Base-by-base conservation (phyloP, 305 asterid genomes). In the Plantago coronopus region DNA sequence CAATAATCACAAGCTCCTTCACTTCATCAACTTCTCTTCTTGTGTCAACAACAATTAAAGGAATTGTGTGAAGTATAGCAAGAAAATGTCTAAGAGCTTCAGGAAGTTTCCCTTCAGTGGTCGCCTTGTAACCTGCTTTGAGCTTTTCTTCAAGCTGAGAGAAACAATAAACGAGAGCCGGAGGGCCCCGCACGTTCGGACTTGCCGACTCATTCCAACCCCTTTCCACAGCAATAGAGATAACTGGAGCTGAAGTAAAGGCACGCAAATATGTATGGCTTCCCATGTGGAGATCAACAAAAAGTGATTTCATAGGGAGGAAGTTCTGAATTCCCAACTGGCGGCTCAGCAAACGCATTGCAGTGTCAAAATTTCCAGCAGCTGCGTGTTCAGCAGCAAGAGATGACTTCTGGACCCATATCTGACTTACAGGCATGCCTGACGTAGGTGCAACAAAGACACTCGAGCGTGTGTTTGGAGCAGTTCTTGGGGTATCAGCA, bases 21-120 rank as follows among this genome's bases (percentile, higher is more conserved):
- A 91, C 90, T 69, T 91, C 93, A 66, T 91, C 98, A 56, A 91
- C 98, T 68, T 91, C 96, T 49, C 95, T 69, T 42, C 98, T 73
- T 8, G 95, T 78, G 48, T 91, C 98, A 16, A 91, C 98, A 46
- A 91, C 95, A 62, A 86, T 71, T 62, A 91, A 72, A 7, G 98
- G 98, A 53, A 88, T 76, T 1, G 91, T 84, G 62, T 82, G 89
- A 57, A 91, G 91, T 66, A 88, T 84, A 29, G 85, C 65, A 46
- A 74, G 69, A 60, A 91, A 91, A 63, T 50, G 57, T 50, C 21
- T 50, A 27, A 50, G 37, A 20, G 57, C 57, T 50, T 50, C 57
- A 1, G 57, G 21, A 9, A 50, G 21, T 17, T 20, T 50, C 13
- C 57, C 57, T 3, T 29, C 15, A 10, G 57, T 50, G 0, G 57